Conservation (phyloP, 208 protist genomes). For the Vickermania ingenoplastis region DNA sequence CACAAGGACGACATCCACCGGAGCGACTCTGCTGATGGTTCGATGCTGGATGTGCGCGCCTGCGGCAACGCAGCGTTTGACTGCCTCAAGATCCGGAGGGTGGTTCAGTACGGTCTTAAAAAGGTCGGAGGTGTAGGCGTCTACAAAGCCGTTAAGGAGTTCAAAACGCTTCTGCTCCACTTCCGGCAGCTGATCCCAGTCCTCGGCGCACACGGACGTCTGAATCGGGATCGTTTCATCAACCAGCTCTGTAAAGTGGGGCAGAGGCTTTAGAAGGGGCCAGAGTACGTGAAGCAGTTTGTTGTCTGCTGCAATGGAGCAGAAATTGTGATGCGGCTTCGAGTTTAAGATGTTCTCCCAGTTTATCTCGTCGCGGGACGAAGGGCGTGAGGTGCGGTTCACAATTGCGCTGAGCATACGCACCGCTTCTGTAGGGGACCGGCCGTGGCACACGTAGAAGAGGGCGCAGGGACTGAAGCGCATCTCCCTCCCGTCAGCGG, state of each 20-base stretch:
- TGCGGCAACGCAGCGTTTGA: not conserved
- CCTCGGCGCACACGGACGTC: not conserved
- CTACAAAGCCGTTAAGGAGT: not conserved
- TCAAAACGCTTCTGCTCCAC: not conserved
- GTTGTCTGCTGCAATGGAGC: not conserved
- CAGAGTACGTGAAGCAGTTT: not conserved
- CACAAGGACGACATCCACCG: not conserved
- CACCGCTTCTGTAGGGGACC: not conserved
- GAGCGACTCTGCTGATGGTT: not conserved
- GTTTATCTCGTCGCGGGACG: not conserved
- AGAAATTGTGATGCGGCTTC: not conserved
- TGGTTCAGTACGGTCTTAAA: not conserved
- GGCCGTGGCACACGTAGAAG: not conserved
- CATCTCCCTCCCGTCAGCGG: not conserved
- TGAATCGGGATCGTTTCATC: not conserved
- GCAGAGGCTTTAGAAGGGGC: not conserved
- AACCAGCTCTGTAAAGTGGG: not conserved
- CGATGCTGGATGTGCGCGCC: not conserved
- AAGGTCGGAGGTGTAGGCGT: not conserved
- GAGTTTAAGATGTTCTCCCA: not conserved
- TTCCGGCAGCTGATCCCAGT: not conserved
- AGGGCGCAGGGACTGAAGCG: not conserved
- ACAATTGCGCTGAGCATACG: not conserved
- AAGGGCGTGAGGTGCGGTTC: not conserved
- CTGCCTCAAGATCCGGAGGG: not conserved